These are phyloP conservation scores for Rhynchosporium graminicola DNA, from an alignment of 2,329 filamentous ascomycete genomes.

Conservation along the genomic window DNA sequence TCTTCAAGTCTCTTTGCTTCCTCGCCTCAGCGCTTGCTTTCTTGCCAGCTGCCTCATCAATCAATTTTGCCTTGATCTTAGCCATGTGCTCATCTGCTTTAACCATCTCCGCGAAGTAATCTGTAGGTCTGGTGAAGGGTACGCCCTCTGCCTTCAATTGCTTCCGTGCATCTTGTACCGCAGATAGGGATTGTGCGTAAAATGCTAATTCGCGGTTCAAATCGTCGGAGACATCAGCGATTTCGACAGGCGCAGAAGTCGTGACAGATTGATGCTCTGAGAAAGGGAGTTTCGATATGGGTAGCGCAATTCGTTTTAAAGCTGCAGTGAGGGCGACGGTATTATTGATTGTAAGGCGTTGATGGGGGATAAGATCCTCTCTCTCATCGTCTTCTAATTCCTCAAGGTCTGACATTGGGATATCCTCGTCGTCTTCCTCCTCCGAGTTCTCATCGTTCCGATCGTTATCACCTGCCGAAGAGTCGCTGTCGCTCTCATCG, in stretches of 20 bases:
- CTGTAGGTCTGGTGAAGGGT: conserved; percentile 82
- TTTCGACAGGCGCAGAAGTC: conserved; percentile 66
- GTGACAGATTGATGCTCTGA: conserved; percentile 78
- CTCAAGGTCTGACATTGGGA: conserved; percentile 84
- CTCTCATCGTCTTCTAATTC: conserved; percentile 76
- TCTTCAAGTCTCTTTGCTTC: conserved; percentile 93
- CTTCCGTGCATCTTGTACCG: conserved; percentile 71
- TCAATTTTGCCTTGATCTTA: conserved; percentile 88
- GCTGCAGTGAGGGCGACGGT: conserved; percentile 79
- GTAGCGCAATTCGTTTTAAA: conserved; percentile 75
- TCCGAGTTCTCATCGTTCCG: conserved; percentile 50
- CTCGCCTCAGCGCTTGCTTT: conserved; percentile 90
- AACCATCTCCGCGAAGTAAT: conserved; percentile 99
- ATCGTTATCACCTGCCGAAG: conserved; percentile 51
- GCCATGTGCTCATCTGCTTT: conserved; percentile 99
- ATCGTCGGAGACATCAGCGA: conserved; percentile 87
- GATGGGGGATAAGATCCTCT: conserved; percentile 85
- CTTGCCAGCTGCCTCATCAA: conserved; percentile 89
- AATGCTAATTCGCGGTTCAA: conserved; percentile 90
- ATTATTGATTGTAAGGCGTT: conserved; percentile 97
- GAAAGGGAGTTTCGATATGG: conserved; percentile 72
- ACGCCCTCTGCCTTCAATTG: conserved; percentile 79
- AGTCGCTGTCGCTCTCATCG: conserved; percentile 61
- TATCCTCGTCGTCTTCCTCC: conserved; percentile 80
- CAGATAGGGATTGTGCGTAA: conserved; percentile 84